These are phyloP conservation scores for Astrephomene gubernaculifera DNA, from an alignment of 139 green algal genomes.

Conservation along the genomic window DNA sequence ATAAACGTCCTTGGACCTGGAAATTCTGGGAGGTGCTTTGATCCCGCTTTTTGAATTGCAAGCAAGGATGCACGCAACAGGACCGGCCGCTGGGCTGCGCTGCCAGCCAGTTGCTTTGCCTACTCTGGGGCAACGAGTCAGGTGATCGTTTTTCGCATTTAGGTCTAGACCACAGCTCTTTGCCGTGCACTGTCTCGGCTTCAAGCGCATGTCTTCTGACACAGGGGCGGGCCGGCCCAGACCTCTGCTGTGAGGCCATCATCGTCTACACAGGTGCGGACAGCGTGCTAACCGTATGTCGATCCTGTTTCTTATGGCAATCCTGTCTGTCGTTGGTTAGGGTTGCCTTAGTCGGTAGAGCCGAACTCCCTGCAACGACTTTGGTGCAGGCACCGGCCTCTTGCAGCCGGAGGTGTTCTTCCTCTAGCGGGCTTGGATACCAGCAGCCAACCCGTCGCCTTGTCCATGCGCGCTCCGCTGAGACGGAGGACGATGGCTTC, in stretches of 20 bases:
- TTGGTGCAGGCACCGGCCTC: neutral
- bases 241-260: neutral
- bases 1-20: too few species aligned
- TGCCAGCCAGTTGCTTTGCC: neutral
- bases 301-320: neutral
- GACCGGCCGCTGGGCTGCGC: neutral
- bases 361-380: neutral
- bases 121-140: neutral
- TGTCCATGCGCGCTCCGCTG: neutral
- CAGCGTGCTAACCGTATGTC: neutral
- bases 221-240: slow-evolving; percentile 10
- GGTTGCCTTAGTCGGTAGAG: too few species aligned
- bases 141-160: neutral
- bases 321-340: too few species aligned
- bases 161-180: neutral
- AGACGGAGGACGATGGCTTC: slow-evolving; percentile 5
- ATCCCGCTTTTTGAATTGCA: too few species aligned
- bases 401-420: slow-evolving; percentile 10
- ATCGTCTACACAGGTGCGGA: neutral
- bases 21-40: too few species aligned
- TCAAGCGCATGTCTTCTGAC: too few species aligned
- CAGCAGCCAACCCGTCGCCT: neutral
- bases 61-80: slow-evolving; percentile 4
- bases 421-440: neutral
- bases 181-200: neutral